Evolutionary conservation across 1,284 basidiomycete genomes (phyloP).

Genomic region (Ceratobasidium sp.): DNA sequence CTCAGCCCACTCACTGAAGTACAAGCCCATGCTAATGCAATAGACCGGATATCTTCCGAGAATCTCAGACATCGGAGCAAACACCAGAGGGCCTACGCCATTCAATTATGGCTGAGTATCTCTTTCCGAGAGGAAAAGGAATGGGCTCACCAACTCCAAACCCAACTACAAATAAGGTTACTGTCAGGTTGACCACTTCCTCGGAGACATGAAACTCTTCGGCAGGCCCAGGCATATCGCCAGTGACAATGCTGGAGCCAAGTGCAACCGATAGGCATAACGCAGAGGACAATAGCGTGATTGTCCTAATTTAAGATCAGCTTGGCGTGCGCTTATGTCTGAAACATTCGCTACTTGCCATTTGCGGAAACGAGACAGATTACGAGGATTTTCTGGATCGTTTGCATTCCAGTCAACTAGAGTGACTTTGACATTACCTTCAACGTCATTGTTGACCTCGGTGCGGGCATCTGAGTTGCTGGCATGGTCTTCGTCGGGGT

Average conservation of each 20-base stretch:
- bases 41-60: slow-evolving; percentile 32
- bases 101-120: slow-evolving; percentile 39
- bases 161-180: slow-evolving; percentile 56
- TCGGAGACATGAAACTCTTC: slow-evolving; percentile 49
- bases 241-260: slow-evolving; percentile 54
- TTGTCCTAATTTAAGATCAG: neutral
- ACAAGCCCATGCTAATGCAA: slow-evolving; percentile 29
- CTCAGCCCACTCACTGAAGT: slow-evolving; percentile 24
- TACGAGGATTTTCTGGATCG: slow-evolving; percentile 36
- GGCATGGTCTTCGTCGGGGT: slow-evolving; percentile 29
- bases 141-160: slow-evolving; percentile 50
- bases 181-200: slow-evolving; percentile 51
- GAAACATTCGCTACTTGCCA: neutral
- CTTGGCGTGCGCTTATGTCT: neutral
- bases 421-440: slow-evolving; percentile 1
- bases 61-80: slow-evolving; percentile 47
- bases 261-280: slow-evolving; percentile 47
- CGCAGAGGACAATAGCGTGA: slow-evolving; percentile 19
- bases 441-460: slow-evolving; percentile 8
- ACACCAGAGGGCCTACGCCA: slow-evolving; percentile 27
- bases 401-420: slow-evolving; percentile 28
- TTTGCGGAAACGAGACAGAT: slow-evolving; percentile 23
- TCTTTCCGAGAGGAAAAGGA: slow-evolving; percentile 48
- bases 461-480: slow-evolving; percentile 8
- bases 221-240: slow-evolving; percentile 50